Conservation (phyloP, 1,284 basidiomycete species). For the Cutaneotrichosporon sp. region DNA sequence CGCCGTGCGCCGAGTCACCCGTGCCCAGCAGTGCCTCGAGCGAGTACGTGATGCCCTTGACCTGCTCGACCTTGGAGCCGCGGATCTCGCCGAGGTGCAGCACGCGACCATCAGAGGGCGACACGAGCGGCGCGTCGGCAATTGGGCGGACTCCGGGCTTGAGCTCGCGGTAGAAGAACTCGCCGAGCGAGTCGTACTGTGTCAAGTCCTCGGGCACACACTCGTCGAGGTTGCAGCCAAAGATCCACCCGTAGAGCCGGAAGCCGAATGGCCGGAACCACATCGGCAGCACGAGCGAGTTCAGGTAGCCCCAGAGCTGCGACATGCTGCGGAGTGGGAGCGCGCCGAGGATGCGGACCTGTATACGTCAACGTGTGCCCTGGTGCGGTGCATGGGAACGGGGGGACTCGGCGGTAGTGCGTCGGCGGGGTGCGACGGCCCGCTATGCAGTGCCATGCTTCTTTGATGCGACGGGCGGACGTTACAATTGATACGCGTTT, state of each 20-base stretch:
- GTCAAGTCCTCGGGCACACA: conserved; percentile 76
- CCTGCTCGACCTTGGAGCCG: conserved; percentile 82
- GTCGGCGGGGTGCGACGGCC: background rate
- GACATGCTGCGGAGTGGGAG: conserved; percentile 92
- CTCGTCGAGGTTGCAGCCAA: conserved; percentile 94
- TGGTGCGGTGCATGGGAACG: background rate
- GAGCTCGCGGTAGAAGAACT: conserved; percentile 92
- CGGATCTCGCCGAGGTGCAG: conserved; percentile 91
- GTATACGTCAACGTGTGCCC: conserved; percentile 12
- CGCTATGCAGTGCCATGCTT: background rate
- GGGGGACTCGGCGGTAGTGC: background rate
- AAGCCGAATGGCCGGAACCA: conserved; percentile 92
- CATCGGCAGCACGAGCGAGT: conserved; percentile 85
- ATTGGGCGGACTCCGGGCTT: conserved; percentile 81
- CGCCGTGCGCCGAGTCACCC: conserved; percentile 32
- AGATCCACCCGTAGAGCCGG: conserved; percentile 78
- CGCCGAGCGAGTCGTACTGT: conserved; percentile 79
- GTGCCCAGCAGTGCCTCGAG: conserved; percentile 87
- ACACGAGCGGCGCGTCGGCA: conserved; percentile 75
- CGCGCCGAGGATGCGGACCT: conserved; percentile 95
- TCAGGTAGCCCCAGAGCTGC: conserved; percentile 93
- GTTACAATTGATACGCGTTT: background rate
- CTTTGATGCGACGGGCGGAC: background rate
- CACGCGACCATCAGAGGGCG: conserved; percentile 90
- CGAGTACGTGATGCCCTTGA: conserved; percentile 97